These are phyloP conservation scores for Cryomyces minteri DNA, from an alignment of 495 filamentous ascomycete species.

Conservation along the genomic window DNA sequence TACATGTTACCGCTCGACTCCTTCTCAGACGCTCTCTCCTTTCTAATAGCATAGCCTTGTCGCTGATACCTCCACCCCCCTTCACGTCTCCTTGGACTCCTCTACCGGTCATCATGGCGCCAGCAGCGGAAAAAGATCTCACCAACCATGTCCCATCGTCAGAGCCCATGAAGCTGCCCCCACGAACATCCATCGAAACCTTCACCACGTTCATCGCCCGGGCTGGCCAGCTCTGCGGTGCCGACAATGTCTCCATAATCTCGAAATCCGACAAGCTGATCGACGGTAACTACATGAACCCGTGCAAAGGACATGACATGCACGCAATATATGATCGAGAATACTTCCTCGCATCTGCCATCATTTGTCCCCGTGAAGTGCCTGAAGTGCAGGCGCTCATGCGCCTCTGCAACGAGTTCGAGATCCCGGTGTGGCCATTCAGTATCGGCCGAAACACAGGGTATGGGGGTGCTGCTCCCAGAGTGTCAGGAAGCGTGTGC, in stretches of 20 bases:
- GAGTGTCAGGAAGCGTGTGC: slow-evolving; percentile 32
- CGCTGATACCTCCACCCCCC: not conserved
- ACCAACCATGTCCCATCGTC: not conserved
- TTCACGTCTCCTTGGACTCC: not conserved
- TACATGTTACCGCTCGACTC: not conserved
- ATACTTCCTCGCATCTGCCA: slow-evolving; percentile 15
- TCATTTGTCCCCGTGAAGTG: slow-evolving; percentile 26
- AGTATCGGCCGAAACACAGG: slow-evolving; percentile 35
- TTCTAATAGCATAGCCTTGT: not conserved
- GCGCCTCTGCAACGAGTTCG: slow-evolving; percentile 26
- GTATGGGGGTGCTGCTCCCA: slow-evolving; percentile 38
- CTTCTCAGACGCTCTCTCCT: not conserved
- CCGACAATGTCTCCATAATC: slow-evolving; percentile 12
- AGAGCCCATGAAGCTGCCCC: slow-evolving; percentile 1
- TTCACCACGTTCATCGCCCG: slow-evolving; percentile 4
- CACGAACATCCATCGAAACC: slow-evolving; percentile 1
- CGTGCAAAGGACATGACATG: slow-evolving; percentile 14
- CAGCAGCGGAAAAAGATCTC: not conserved
- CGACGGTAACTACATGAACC: slow-evolving; percentile 12
- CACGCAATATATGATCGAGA: slow-evolving; percentile 8
- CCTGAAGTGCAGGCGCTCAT: slow-evolving; percentile 30
- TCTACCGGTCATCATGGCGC: not conserved
- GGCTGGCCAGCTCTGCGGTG: not conserved
- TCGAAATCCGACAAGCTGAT: slow-evolving; percentile 1
- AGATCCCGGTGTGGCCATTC: slow-evolving; percentile 34